Base-by-base conservation (phyloP, 208 protist species). In the Crithidia bombi region DNA sequence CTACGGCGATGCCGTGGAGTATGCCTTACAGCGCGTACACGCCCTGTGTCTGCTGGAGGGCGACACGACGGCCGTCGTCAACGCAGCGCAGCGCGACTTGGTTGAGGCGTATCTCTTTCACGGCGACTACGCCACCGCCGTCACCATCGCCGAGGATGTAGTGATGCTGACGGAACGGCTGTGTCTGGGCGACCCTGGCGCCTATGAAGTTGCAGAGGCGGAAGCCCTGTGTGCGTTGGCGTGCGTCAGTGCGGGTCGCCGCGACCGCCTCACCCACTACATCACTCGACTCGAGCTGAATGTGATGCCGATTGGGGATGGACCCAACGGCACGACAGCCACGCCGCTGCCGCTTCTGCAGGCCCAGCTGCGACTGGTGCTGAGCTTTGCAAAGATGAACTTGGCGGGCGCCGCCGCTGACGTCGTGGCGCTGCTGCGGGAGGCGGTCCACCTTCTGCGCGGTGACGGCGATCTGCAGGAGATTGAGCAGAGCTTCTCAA, bases 1-100 rank as follows among this genome's bases (percentile, higher is more conserved):
- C 62, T 79, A 73, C 66, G 52, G 66, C 32, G 68, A 80, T 28
- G 78, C 75, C 5, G 68, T 78, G 30, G 51, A 79, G 57, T 87
- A 83, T 76, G 85, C 75, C 35, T 69, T 83, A 41, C 81, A 90
- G 68, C 85, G 81, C 19, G 81, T 87, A n/a, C 81, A 90, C 54
- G 73, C 66, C 7, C 58, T 85, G 36, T 87, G 79, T 61, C 39
- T 87, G 41, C 46, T 79, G 44, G 69, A 85, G 33, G 73, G 79
- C 17, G 78, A 80, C 63, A 84, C 79, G 15, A 83, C 70, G 14
- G 69, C 66, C 0, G 55, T 73, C 7, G 81, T 90, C 39, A 79
- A 75, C 65, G 73, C 64, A 3, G 81, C 81, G 19, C 81, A 86
- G 69, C 75, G 75, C 30, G 80, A 86, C 44, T 67, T 87, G 4